Evolutionary conservation across 768 basidiomycete species (phyloP).

Genomic region (Russula compacta): DNA sequence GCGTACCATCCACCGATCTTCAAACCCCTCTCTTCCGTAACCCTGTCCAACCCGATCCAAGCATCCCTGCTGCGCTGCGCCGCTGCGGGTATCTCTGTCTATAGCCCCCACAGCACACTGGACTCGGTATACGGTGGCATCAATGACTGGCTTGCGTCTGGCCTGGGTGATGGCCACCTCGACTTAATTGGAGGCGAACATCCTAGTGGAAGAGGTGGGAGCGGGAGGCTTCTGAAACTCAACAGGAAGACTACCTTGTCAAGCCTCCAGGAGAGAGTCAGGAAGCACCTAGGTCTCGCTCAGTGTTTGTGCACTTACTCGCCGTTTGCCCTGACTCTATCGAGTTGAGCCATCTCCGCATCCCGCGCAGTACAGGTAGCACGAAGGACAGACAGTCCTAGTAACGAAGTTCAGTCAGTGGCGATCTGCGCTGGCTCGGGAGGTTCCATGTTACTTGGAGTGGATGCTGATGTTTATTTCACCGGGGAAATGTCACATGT

Average conservation of each 20-base stretch:
- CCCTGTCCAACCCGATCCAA: constrained; percentile 71
- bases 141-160: constrained; percentile 78
- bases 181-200: constrained; percentile 34
- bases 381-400: constrained; percentile 22
- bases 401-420: constrained; percentile 41
- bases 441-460: constrained; percentile 61
- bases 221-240: constrained; percentile 9
- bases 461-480: constrained; percentile 76
- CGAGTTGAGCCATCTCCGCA: constrained; percentile 1
- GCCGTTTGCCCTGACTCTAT: background rate
- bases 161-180: constrained; percentile 21
- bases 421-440: constrained; percentile 93
- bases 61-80: constrained; percentile 70
- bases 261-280: constrained; percentile 35
- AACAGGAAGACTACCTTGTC: constrained; percentile 15
- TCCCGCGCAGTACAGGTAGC: constrained; percentile 55
- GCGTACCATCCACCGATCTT: constrained; percentile 86
- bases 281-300: constrained; percentile 22
- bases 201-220: constrained; percentile 28
- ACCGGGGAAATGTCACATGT: constrained; percentile 94
- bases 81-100: constrained; percentile 76
- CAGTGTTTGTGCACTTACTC: constrained; percentile 34
- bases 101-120: constrained; percentile 80
- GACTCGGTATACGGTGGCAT: constrained; percentile 80
- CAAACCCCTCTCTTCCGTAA: constrained; percentile 63